Evolutionary conservation across 2,329 filamentous ascomycete species (phyloP).

Genomic region (Periconia digitata): DNA sequence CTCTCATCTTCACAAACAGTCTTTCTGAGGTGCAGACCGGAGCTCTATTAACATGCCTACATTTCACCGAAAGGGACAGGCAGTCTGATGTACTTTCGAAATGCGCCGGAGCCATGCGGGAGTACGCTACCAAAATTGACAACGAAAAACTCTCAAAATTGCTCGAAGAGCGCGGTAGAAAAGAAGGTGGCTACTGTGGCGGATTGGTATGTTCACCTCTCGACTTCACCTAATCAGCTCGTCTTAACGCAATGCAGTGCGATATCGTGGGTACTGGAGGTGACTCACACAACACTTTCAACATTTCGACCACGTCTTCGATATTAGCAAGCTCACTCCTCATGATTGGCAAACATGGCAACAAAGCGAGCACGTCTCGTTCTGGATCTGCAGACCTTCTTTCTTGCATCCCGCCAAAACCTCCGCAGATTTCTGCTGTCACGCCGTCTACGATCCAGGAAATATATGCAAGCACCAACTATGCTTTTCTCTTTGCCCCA

Average conservation of each 20-base stretch:
- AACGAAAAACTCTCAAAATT: slow-evolving; percentile 61
- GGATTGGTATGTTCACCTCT: slow-evolving; percentile 70
- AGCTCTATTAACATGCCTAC: slow-evolving; percentile 83
- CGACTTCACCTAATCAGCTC: background rate
- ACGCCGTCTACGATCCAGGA: slow-evolving; percentile 68
- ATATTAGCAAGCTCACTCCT: slow-evolving; percentile 87
- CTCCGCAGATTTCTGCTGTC: slow-evolving; percentile 75
- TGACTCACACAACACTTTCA: slow-evolving; percentile 96
- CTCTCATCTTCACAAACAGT: slow-evolving; percentile 86
- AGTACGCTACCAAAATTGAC: slow-evolving; percentile 74
- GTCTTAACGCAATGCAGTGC: slow-evolving; percentile 53
- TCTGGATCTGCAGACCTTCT: slow-evolving; percentile 94
- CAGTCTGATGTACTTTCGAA: slow-evolving; percentile 82
- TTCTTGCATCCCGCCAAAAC: slow-evolving; percentile 68
- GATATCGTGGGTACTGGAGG: slow-evolving; percentile 98
- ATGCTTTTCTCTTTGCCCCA: slow-evolving; percentile 93
- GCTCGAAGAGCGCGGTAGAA: slow-evolving; percentile 61
- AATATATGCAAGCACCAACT: slow-evolving; percentile 81
- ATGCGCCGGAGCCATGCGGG: slow-evolving; percentile 82
- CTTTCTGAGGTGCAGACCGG: slow-evolving; percentile 87
- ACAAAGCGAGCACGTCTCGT: slow-evolving; percentile 91
- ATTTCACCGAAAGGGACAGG: slow-evolving; percentile 86
- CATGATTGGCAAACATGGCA: slow-evolving; percentile 91
- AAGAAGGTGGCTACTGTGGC: slow-evolving; percentile 75
- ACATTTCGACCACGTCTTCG: slow-evolving; percentile 92